Conservation (phyloP, 2,329 filamentous ascomycete genomes). For the Alternaria solani region DNA sequence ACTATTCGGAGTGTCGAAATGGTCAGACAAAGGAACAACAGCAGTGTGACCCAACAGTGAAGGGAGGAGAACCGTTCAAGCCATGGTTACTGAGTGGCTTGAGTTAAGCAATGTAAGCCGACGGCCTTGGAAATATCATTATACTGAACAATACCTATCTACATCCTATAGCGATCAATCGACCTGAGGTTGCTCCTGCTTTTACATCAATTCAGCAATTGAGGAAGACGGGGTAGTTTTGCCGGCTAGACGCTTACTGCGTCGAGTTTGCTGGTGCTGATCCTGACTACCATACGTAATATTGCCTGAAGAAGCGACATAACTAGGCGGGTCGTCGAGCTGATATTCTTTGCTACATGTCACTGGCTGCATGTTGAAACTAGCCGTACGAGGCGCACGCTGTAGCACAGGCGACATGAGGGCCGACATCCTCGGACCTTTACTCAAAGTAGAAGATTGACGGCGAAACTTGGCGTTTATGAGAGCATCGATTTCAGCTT, state of each 20-base stretch:
- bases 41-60: no score
- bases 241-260: neutral
- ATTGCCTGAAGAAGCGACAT: constrained; percentile 2
- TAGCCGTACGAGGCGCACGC: constrained; percentile 13
- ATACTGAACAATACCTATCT: no score
- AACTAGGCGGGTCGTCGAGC: constrained; percentile 21
- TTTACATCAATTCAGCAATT: neutral
- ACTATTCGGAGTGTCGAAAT: no score
- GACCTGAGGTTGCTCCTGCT: no score
- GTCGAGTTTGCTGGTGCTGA: neutral
- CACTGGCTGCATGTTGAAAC: constrained; percentile 28
- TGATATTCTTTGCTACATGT: constrained; percentile 22
- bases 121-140: no score
- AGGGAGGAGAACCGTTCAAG: no score
- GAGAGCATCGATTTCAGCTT: constrained; percentile 1
- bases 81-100: no score
- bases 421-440: constrained; percentile 6
- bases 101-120: no score
- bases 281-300: neutral
- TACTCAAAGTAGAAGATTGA: constrained; percentile 18
- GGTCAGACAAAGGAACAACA: no score
- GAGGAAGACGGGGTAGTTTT: neutral
- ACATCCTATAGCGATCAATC: no score
- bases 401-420: constrained; percentile 3
- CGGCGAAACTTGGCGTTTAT: constrained; percentile 6